Base-by-base conservation (phyloP, 2,329 filamentous ascomycete species). In the Venturiaceae sp. region DNA sequence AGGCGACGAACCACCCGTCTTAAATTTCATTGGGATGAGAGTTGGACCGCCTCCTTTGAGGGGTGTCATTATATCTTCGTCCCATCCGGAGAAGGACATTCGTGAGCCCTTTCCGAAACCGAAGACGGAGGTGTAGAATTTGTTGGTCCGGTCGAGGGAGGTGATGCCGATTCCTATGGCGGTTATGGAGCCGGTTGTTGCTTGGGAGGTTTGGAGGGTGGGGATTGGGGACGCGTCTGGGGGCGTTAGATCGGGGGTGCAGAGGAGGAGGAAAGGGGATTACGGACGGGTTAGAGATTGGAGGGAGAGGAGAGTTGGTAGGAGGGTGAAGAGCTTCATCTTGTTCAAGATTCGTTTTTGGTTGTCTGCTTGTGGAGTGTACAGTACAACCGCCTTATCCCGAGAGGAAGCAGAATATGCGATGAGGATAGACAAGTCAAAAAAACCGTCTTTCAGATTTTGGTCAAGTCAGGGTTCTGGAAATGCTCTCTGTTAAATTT, bases 1-100 rank as follows among this genome's bases (percentile, higher is more conserved):
- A 2, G 50, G 50, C 26, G 21, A 26, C 11, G 41, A 26, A 13
- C 41, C 41, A 5, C 41, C 41, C 11, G n/a, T 39, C 21, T 55
- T 55, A 19, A 55, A 55, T 41, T 55, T 55, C 53, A 55, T 55
- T 2, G 53, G 53, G 5, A 55, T 55, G n/a, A 55, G 16, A 26
- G 53, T 37, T 32, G 53, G 53, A 32, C 53, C 53, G 7, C 34
- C 32, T 13, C 34, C 37, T 6, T 1, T 5, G 19, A 32, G 30
- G 9, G 53, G 33, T 11, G 14, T 44, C 53, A 55, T 44, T 3
- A 55, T 55, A 33, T 32, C 39, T 32, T 56, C 54, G 16, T 56
- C 54, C 54, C 54, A 56, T 19, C 33, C 54, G 7, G 33, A 26
- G 26, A 56, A 56, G 54, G 34, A 39, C 33, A 39, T 39, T 41